Percentiles rank a stretch among this genome's conserved stretches.
phyloP scores from a whole-genome alignment of 176 grass and related monocot genomes.

The Elymus sibiricus region DNA sequence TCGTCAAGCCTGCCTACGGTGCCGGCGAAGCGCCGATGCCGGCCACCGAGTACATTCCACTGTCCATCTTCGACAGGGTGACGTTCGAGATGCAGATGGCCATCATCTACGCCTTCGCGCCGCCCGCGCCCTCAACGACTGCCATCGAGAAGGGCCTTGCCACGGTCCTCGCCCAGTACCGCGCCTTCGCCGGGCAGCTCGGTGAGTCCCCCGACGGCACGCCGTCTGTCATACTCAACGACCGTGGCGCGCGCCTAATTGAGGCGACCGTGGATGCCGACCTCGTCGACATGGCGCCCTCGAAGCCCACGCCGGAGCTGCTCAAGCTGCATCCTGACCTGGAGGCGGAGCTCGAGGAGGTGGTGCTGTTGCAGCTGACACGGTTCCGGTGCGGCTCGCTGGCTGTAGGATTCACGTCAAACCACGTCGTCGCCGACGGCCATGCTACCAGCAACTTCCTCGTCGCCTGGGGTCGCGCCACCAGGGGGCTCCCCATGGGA shows the following conservation, averaged over 20 bases:
- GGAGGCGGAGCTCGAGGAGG: not conserved
- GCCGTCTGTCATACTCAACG: not conserved
- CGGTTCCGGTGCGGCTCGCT: constrained; percentile 10
- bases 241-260: not conserved
- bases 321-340: constrained; percentile 3
- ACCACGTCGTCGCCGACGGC: constrained; percentile 5
- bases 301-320: not conserved
- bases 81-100: constrained; percentile 50
- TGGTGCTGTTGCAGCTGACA: constrained; percentile 19
- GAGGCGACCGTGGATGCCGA: not conserved
- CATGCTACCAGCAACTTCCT: not conserved
- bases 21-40: not conserved
- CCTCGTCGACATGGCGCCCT: not conserved
- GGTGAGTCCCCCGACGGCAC: constrained; percentile 23
- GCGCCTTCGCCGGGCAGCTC: constrained; percentile 49
- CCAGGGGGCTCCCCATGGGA: not conserved
- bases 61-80: constrained; percentile 68
- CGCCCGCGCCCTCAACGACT: constrained; percentile 55
- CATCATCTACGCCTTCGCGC: constrained; percentile 57
- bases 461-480: not conserved
- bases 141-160: constrained; percentile 45
- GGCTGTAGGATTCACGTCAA: not conserved
- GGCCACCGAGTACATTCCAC: not conserved
- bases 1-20: not conserved
- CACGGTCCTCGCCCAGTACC: constrained; percentile 35